Evolutionary conservation across 2,329 filamentous ascomycete genomes (phyloP), one percentile per base, ranked within the genome.

Genomic region (Catunica adiposa): DNA sequence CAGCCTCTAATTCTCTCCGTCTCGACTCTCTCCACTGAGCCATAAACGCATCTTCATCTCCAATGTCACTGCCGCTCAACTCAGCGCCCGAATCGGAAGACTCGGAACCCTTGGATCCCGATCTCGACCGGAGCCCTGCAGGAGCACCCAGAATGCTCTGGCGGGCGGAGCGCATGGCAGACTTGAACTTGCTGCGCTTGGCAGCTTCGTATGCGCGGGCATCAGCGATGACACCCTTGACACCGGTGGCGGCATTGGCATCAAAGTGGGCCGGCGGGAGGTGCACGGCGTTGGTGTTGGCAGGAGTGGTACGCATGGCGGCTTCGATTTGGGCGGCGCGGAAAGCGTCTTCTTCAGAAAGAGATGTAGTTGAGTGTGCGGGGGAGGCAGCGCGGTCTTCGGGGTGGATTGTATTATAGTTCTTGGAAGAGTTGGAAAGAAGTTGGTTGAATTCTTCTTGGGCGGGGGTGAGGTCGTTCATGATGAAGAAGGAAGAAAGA

Each of bases 191-290:
- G 62, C 64, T 69, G 63, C 74, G 74, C 61, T 76, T 74, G 11
- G 84, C 83, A 63, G 78, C 74, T 69, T 87, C 83, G 67, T 84
- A 90, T 63, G 82, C 80, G 63, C 85, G 77, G 38, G 86, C 86
- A 65, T 92, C 86, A 62, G 86, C 84, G 64, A 92, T 90, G 67
- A 92, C 86, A 60, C 86, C 86, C 72, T 90, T 90, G 62, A 89
- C 86, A 50, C 86, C 86, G 2, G 86, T 90, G 62, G 85, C 82
- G 61, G 80, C 77, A 57, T 83, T 82, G 54, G 72, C 79, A 66
- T 86, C 79, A 63, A 83, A 83, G 56, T 73, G 75, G 11, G 72
- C 71, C 8, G 78, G 79, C 14, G 80, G 80, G 59, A 85, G 77
- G 64, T 75, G 76, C 63, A 86, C 68, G 57, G 72, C 73, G 58